Evolutionary conservation across 352 stramenopile species (phyloP).

Genomic region (Pythium aquatile): DNA sequence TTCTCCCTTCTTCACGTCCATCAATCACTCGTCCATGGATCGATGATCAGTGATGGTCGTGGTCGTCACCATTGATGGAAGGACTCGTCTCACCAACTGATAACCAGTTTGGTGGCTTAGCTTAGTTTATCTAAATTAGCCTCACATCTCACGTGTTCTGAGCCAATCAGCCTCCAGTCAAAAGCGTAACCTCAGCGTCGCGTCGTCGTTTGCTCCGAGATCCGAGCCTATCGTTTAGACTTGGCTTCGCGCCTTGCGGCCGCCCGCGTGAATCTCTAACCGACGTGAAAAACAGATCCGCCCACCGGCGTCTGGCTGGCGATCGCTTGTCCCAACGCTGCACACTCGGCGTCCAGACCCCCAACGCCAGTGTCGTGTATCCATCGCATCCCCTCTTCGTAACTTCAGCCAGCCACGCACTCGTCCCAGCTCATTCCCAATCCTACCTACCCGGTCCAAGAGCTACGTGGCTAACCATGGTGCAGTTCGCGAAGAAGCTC

Average conservation of each 20-base stretch:
- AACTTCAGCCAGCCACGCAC: constrained; percentile 1
- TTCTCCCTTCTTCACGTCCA: neutral
- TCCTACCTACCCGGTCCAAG: neutral
- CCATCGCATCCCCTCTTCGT: neutral
- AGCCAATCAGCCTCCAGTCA: neutral
- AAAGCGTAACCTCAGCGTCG: neutral
- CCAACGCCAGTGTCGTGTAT: neutral
- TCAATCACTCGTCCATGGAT: neutral
- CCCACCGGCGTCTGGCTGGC: neutral
- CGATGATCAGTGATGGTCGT: too few species aligned
- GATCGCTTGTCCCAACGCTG: neutral
- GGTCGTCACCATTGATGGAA: too few species aligned
- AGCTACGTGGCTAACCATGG: constrained; percentile 35
- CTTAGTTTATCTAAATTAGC: too few species aligned
- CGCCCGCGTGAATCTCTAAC: constrained; percentile 17
- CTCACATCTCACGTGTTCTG: too few species aligned
- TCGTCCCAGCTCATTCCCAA: neutral
- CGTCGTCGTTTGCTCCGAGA: constrained; percentile 11
- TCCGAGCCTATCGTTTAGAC: constrained; percentile 5
- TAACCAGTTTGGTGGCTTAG: too few species aligned
- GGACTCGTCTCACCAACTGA: neutral
- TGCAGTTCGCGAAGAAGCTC: constrained; percentile 85
- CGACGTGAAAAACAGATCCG: constrained; percentile 3
- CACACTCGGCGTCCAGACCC: neutral
- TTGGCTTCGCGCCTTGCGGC: neutral